These are phyloP conservation scores for Auricularia sp. DNA, from an alignment of 768 basidiomycete species.

Conservation along the genomic window DNA sequence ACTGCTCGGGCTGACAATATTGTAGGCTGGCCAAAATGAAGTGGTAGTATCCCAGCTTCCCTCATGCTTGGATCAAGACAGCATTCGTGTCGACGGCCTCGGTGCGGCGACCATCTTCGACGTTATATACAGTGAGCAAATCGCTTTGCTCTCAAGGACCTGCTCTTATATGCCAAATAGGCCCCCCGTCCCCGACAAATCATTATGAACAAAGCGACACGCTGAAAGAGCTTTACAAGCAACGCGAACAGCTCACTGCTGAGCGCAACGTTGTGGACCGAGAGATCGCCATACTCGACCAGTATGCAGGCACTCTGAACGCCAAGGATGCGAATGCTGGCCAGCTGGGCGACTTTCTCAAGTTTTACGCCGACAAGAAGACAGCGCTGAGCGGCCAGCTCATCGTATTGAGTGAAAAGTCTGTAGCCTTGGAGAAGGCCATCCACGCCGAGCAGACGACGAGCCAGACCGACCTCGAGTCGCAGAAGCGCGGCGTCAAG, in stretches of 20 bases:
- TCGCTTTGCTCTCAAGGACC: too few species aligned
- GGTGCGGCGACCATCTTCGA: constrained; percentile 42
- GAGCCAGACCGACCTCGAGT: constrained; percentile 5
- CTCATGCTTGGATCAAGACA: constrained; percentile 39
- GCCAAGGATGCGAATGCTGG: constrained; percentile 22
- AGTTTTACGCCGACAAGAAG: constrained; percentile 30
- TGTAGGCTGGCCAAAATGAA: constrained; percentile 44
- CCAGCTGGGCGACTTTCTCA: constrained; percentile 30
- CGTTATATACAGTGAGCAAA: constrained; percentile 33
- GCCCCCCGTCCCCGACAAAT: constrained; percentile 22
- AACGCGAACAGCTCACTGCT: background rate
- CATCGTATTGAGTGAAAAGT: constrained; percentile 29
- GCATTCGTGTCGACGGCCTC: constrained; percentile 44
- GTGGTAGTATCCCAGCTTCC: constrained; percentile 42
- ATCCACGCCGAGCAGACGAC: constrained; percentile 28
- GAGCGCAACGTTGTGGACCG: constrained; percentile 24
- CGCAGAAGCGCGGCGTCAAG: constrained; percentile 14
- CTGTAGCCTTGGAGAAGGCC: constrained; percentile 29
- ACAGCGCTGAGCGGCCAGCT: constrained; percentile 27
- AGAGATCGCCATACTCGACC: constrained; percentile 32
- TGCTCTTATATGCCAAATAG: background rate
- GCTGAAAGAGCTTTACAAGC: constrained; percentile 2
- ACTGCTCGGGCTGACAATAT: too few species aligned
- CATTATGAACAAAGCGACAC: background rate
- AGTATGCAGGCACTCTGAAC: constrained; percentile 34